These are phyloP conservation scores for Aspergillus quadricinctus DNA, from an alignment of 2,329 filamentous ascomycete species.

Conservation along the genomic window DNA sequence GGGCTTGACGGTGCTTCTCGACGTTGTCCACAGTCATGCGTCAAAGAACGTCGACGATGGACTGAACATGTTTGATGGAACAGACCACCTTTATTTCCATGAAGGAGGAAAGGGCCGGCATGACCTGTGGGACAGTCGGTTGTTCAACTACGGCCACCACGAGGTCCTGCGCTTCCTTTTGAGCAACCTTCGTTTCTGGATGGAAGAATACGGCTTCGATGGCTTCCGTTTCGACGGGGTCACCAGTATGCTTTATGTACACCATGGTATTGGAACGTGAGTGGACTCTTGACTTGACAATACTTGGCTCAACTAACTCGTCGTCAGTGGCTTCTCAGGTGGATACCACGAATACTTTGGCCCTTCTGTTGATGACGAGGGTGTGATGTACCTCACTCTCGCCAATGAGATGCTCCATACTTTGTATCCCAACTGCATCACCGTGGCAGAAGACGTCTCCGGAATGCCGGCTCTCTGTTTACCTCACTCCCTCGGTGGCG, in stretches of 20 bases:
- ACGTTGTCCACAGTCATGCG: constrained; percentile 96
- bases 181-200: constrained; percentile 96
- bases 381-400: constrained; percentile 89
- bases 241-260: constrained; percentile 94
- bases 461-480: constrained; percentile 98
- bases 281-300: constrained; percentile 32
- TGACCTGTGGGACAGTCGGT: constrained; percentile 89
- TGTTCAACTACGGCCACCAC: constrained; percentile 96
- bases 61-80: constrained; percentile 91
- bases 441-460: constrained; percentile 93
- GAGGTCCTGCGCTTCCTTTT: constrained; percentile 94
- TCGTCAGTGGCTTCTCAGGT: constrained; percentile 74
- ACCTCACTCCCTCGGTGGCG: constrained; percentile 75
- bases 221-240: constrained; percentile 98
- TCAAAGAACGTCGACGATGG: constrained; percentile 97
- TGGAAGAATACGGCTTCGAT: constrained; percentile 96
- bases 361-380: constrained; percentile 81
- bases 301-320: constrained; percentile 1
- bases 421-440: constrained; percentile 84
- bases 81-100: constrained; percentile 95
- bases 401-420: constrained; percentile 93
- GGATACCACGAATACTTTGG: constrained; percentile 99
- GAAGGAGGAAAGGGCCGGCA: constrained; percentile 78
- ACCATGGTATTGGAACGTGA: constrained; percentile 95
- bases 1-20: constrained; percentile 85